Percentiles rank a stretch among this genome's conserved stretches.
Evolutionary conservation across 768 basidiomycete genomes (phyloP).

Genomic region (Pleurotus citrinopileatus): DNA sequence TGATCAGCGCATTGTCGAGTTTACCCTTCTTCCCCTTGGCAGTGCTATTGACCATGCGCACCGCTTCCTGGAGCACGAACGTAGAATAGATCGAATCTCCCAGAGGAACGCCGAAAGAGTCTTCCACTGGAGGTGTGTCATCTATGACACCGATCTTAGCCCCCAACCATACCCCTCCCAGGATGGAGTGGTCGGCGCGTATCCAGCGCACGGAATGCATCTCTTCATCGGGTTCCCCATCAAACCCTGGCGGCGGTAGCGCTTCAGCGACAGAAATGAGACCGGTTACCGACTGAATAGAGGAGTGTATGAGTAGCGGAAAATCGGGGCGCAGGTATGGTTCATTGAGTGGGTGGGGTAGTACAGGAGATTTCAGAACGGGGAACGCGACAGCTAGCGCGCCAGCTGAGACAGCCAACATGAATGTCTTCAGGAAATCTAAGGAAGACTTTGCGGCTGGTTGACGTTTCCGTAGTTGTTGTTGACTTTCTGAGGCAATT

Average conservation of each 20-base stretch:
- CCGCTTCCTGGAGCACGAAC: conserved; percentile 87
- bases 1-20: conserved; percentile 60
- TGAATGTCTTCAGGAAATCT: conserved; percentile 9
- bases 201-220: conserved; percentile 58
- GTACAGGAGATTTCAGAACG: conserved; percentile 49
- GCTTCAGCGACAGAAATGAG: conserved; percentile 80
- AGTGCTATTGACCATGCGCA: conserved; percentile 60
- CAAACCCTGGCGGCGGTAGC: conserved; percentile 33
- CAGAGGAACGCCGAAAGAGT: conserved; percentile 51
- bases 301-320: conserved; percentile 64
- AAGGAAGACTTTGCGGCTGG: not conserved
- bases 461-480: not conserved
- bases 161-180: conserved; percentile 81
- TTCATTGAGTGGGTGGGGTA: conserved; percentile 48
- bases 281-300: conserved; percentile 73
- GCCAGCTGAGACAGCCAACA: conserved; percentile 28
- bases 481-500: not conserved
- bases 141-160: conserved; percentile 41
- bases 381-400: conserved; percentile 34
- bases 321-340: conserved; percentile 50
- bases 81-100: conserved; percentile 83
- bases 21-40: conserved; percentile 29
- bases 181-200: conserved; percentile 61
- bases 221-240: conserved; percentile 26
- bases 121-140: conserved; percentile 36